A percentile compares a stretch with the other conserved stretches of the same genome.
Evolutionary conservation across 2,329 filamentous ascomycete species (phyloP).

Genomic region (Aspergillus tamarii): DNA sequence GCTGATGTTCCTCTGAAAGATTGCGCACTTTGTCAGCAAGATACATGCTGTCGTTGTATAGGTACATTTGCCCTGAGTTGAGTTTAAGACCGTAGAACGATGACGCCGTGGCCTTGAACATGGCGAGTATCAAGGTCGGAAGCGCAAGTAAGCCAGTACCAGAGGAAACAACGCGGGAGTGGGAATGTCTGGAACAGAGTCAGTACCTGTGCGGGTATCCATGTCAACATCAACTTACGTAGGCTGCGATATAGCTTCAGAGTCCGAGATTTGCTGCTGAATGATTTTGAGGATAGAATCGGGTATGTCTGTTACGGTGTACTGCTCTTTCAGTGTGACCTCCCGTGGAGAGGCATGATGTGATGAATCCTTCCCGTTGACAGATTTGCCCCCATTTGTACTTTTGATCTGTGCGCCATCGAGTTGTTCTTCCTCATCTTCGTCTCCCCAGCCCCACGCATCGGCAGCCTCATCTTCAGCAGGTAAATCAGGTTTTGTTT

Average conservation of each 20-base stretch:
- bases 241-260: constrained; percentile 40
- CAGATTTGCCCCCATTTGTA: constrained; percentile 23
- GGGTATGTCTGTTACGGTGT: constrained; percentile 86
- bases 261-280: constrained; percentile 45
- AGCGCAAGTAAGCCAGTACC: constrained; percentile 48
- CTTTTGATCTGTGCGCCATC: constrained; percentile 25
- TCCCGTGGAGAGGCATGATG: constrained; percentile 53
- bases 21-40: constrained; percentile 58
- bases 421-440: constrained; percentile 48
- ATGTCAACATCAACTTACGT: constrained; percentile 32
- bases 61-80: constrained; percentile 61
- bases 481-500: constrained; percentile 20
- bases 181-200: constrained; percentile 32
- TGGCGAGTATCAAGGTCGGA: constrained; percentile 52
- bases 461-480: constrained; percentile 52
- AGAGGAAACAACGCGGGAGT: constrained; percentile 44
- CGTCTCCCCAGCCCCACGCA: constrained; percentile 87
- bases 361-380: constrained; percentile 23
- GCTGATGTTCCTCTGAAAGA: constrained; percentile 51
- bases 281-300: constrained; percentile 65
- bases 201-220: constrained; percentile 16
- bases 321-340: constrained; percentile 80
- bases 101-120: constrained; percentile 54
- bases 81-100: constrained; percentile 49
- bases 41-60: constrained; percentile 67